Evolutionary conservation across 768 basidiomycete species (phyloP).

Genomic region (Coprinellus micaceus): DNA sequence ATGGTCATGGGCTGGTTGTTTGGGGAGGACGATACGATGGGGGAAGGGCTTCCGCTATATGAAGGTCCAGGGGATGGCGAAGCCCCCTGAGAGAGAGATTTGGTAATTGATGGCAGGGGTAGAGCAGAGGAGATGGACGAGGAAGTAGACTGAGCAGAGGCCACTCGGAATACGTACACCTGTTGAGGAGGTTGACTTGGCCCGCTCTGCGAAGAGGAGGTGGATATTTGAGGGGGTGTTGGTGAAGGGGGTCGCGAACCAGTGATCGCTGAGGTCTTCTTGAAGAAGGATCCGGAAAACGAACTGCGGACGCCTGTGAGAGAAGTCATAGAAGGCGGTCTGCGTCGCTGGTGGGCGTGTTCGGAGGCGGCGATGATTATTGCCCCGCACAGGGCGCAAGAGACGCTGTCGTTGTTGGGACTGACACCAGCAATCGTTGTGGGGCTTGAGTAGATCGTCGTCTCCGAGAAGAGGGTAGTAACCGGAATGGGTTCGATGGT

Average conservation of each 20-base stretch:
- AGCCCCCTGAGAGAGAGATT: conserved; percentile 24
- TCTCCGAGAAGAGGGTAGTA: conserved; percentile 53
- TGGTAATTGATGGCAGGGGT: conserved; percentile 31
- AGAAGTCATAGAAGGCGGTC: not conserved
- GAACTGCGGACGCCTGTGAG: conserved; percentile 21
- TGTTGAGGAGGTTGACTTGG: conserved; percentile 35
- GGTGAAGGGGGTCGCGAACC: conserved; percentile 31
- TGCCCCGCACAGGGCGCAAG: conserved; percentile 78
- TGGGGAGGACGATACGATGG: conserved; percentile 10
- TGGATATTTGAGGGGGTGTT: conserved; percentile 25
- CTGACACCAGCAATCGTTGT: conserved; percentile 44
- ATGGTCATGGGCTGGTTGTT: conserved; percentile 40
- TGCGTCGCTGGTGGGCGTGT: conserved; percentile 22
- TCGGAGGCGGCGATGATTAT: conserved; percentile 43
- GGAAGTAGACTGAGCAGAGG: conserved; percentile 23
- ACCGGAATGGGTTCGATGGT: conserved; percentile 83
- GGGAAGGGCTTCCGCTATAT: not conserved
- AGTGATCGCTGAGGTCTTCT: conserved; percentile 31
- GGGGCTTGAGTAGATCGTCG: conserved; percentile 33
- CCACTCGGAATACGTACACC: conserved; percentile 69
- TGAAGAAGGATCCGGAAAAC: conserved; percentile 60
- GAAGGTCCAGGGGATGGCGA: conserved; percentile 16
- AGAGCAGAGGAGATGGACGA: conserved; percentile 28
- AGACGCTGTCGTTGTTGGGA: conserved; percentile 47
- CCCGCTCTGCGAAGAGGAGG: conserved; percentile 14